Base-by-base conservation (phyloP, 2,329 filamentous ascomycete species). In the Aaosphaeria pasadenensis region DNA sequence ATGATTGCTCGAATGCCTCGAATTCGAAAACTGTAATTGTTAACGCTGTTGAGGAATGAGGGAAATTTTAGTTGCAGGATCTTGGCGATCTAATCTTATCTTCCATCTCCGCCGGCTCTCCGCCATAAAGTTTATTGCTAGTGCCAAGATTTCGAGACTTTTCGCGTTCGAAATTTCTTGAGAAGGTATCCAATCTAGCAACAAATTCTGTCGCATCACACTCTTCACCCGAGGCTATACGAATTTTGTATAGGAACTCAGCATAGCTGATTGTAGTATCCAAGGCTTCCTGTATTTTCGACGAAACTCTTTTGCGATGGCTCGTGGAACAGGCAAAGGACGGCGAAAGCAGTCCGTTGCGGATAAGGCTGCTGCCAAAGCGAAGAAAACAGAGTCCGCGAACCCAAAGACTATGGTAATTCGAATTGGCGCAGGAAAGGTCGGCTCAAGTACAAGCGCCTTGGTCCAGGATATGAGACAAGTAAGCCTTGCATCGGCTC, bases 401-500 rank as follows among this genome's bases (percentile, higher is more conserved):
- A 80, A 85, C 44, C 94, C 94, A 32, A 96, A 96, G 79, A 95
- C 88, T 69, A 96, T 99, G 92, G 92, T 99, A 49, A 96, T 99
- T 71, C 89, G 94, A 59, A 91, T 96, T 63, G 94, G 94, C 61
- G 92, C 91, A 60, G 88, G 91, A 62, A 89, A 96, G 67, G 90
- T 99, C 45, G 94, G 94, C 49, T 84, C 89, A 50, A 95, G 88
- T 69, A 82, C 99, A 61, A 92, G 87, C 69, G 91, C 97, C 74
- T 78, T 99, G 59, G 91, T 92, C 24, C 85, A 88, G 59, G 94
- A 99, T 74, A 88, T 97, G 50, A 85, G 94, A 60, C 80, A 81
- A 47, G 17, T 24, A 24, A 24, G 17, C 17, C 17, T 24, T 24
- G 17, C 17, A 24, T 24, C 17, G 17, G 17, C 17, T 24, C 17